Evolutionary conservation across 495 filamentous ascomycete species (phyloP).

Genomic region (Sordaria brevicollis): DNA sequence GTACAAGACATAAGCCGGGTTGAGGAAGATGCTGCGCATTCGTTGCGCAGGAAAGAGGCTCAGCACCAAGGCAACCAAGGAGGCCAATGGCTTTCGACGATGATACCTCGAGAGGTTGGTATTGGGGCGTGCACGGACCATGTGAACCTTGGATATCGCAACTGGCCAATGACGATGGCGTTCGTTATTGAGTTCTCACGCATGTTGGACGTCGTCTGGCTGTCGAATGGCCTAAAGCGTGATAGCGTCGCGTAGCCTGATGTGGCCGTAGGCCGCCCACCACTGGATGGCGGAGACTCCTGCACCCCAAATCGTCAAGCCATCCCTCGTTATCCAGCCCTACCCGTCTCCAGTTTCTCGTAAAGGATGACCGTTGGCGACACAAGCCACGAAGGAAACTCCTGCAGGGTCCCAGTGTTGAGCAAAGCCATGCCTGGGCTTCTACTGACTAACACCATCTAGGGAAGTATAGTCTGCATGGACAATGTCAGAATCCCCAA

Average conservation of each 20-base stretch:
- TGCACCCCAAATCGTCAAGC: not conserved
- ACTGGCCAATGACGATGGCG: not conserved
- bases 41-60: not conserved
- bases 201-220: not conserved
- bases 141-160: not conserved
- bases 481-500: not conserved
- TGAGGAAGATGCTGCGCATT: not conserved
- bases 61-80: not conserved
- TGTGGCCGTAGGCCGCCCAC: not conserved
- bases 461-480: not conserved
- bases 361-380: not conserved
- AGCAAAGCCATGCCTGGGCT: not conserved
- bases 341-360: not conserved
- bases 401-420: not conserved
- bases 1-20: not conserved
- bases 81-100: not conserved
- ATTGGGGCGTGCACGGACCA: not conserved
- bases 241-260: not conserved
- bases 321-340: not conserved
- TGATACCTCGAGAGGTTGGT: not conserved
- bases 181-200: not conserved
- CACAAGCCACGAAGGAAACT: not conserved
- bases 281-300: not conserved
- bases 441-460: not conserved
- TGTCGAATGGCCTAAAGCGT: not conserved